Evolutionary conservation across 2,329 filamentous ascomycete genomes (phyloP), one percentile per base, ranked within the genome.

Genomic region (Trichophyton benhamiae): DNA sequence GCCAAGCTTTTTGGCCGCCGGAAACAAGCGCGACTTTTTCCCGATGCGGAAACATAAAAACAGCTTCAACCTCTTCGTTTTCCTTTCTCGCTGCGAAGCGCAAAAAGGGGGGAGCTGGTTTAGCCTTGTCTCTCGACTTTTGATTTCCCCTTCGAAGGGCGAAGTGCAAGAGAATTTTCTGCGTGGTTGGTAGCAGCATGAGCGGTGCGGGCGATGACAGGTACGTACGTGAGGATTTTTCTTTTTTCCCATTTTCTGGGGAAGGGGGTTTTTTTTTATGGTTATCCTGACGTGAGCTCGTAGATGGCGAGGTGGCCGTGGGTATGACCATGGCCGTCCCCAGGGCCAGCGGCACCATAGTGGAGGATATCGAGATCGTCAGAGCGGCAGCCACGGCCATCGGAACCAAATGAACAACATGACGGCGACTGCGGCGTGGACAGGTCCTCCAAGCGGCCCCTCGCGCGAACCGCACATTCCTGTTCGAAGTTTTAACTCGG

Each of bases 401-500:
- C 73, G 72, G 15, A 69, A 66, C 62, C 46, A 52, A 13, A 48
- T 36, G 48, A 63, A 61, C 33, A 60, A 60, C 17, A 61, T 64
- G 52, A 68, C 67, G 33, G 55, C 65, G 8, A 46, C 63, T 44
- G 66, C 65, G 62, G 64, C 68, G 25, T 74, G 72, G 73, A 64
- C 66, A 42, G 59, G 60, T 30, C 63, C 49, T 22, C 63, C 58
- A 17, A 59, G 60, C 38, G 62, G 65, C 52, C 61, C 63, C 57
- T 52, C 66, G 52, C 70, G 72, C 63, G 75, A 77, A 17, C 72
- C 74, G 58, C 75, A 78, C 68, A 67, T 73, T 41, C 70, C 76
- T n/a, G 73, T 77, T 25, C 68, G 69, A 22, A 73, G 71, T 4
- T 79, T 78, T 69, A 78, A 79, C 66, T 69, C 73, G 15, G 66